Evolutionary conservation across 2,329 filamentous ascomycete genomes (phyloP), one percentile per base, ranked within the genome.

Genomic region (Pseudocercospora eumusae): DNA sequence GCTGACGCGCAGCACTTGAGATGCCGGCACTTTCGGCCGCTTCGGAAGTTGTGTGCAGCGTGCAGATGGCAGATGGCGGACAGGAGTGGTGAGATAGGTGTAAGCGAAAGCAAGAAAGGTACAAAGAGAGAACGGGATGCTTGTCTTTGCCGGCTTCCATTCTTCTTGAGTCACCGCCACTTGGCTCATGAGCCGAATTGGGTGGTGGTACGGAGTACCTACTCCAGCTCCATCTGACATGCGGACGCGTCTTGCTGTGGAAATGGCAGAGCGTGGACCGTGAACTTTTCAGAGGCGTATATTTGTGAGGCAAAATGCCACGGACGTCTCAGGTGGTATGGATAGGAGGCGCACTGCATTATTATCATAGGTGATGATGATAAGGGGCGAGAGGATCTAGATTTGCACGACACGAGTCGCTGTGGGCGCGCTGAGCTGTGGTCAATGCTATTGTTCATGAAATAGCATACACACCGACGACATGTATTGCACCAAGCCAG

Each of bases 91-190:
- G 21, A 47, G 21, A 47, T 21, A 47, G 18, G 44, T 23, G 8
- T 25, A 47, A 21, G 49, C 49, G 49, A 27, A 52, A 21, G 28
- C 52, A 20, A 33, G 52, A 54, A 52, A 28, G 49, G 52, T 36
- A 54, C 52, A 40, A 25, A 54, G 23, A 52, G 27, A n/a, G 27
- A 20, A 54, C 52, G 52, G 47, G 52, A 54, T 54, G 52, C 52
- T 54, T 36, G 52, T 54, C 52, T 54, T 36, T 28, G 9, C 52
- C 23, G 52, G 18, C 27, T 20, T 4, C n/a, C n/a, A n/a, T n/a
- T n/a, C 28, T 40, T 28, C 28, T 11, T 36, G 52, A 54, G n/a
- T 54, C 52, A 28, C 52, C 52, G 52, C 52, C 28, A 33, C 52
- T 54, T 40, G 52, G 23, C 47, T 52, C 15, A n/a, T 52, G 21